Base-by-base conservation (phyloP, 2,329 filamentous ascomycete species). In the Colletotrichum sp. region DNA sequence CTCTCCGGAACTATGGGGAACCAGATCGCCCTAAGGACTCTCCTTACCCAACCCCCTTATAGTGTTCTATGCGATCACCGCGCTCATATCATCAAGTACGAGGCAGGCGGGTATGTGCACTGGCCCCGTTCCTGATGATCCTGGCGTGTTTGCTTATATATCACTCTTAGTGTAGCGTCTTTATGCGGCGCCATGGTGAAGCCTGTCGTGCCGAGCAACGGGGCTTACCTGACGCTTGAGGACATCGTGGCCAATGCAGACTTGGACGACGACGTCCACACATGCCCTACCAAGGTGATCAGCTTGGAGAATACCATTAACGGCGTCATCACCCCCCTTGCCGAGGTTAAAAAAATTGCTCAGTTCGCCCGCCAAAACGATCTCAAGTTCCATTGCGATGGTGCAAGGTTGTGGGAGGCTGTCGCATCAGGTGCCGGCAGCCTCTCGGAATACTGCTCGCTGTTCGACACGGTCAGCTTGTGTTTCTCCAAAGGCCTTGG, bases 1-100 rank as follows among this genome's bases (percentile, higher is more conserved):
- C 88, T 97, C 73, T 97, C 94, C 0, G 96, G 96, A 5, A 98
- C 96, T 6, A 98, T 98, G 95, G 95, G 95, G 54, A 98, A 98
- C 84, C 95, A 98, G 82, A 87, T 98, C 21, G 93, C 93, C 1
- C 88, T 98, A 55, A 91, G 96, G 51, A 89, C 94, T 2, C 93
- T 97, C 73, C 88, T 98, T 16, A 89, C 87, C 1, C 93, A 94
- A 74, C 95, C 96, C 16, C 96, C 96, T 0, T 92, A 98, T 81
- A 90, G 90, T 9, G 90, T 98, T 7, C 85, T 98, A 11, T 95
- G 93, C 78, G 96, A 98, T 81, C 87, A 92, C 76, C 90, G 95
- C 38, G 90, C 92, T 6, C 96, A 98, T 81, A 94, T 98, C 72
- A 86, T 94, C 71, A 87, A 91, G 54, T 92, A 89, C 76, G 91